phyloP scores from a whole-genome alignment of 129 eudicot species.

The Helianthus tuberosus region DNA sequence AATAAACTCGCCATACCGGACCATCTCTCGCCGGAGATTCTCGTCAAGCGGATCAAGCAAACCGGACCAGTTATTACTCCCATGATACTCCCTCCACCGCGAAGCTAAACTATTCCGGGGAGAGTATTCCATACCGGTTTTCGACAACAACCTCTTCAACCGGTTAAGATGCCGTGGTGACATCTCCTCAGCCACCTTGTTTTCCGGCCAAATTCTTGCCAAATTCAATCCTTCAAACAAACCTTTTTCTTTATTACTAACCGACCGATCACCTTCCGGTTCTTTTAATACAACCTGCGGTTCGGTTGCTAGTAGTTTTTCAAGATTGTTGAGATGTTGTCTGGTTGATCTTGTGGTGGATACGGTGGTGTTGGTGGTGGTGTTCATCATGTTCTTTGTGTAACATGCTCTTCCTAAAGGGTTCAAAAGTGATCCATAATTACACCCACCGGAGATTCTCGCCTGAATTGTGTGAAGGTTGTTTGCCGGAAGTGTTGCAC shows the following conservation, averaged over 20 bases:
- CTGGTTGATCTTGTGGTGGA: constrained; percentile 14
- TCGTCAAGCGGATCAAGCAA: constrained; percentile 87
- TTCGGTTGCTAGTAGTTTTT: constrained; percentile 50
- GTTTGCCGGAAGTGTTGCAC: constrained; percentile 62
- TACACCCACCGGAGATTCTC: constrained; percentile 43
- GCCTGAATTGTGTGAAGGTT: constrained; percentile 41
- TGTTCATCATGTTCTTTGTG: constrained; percentile 25
- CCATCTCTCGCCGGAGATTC: constrained; percentile 93
- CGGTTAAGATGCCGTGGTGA: constrained; percentile 77
- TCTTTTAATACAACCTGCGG: constrained; percentile 31
- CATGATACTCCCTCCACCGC: constrained; percentile 92
- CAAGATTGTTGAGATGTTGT: constrained; percentile 66
- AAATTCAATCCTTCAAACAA: constrained; percentile 55
- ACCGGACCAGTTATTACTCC: constrained; percentile 83
- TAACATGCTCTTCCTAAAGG: constrained; percentile 35
- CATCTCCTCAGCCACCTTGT: constrained; percentile 77
- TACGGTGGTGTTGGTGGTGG: constrained; percentile 12
- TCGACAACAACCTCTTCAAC: constrained; percentile 55
- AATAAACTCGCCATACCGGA: constrained; percentile 89
- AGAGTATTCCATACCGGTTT: constrained; percentile 58
- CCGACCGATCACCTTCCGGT: constrained; percentile 18
- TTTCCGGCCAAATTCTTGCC: constrained; percentile 72
- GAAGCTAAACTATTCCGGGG: constrained; percentile 75
- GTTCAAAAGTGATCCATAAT: constrained; percentile 50
- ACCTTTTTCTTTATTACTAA: constrained; percentile 32